These are phyloP conservation scores for Trametes sanguinea DNA, from an alignment of 768 basidiomycete species.

Conservation along the genomic window DNA sequence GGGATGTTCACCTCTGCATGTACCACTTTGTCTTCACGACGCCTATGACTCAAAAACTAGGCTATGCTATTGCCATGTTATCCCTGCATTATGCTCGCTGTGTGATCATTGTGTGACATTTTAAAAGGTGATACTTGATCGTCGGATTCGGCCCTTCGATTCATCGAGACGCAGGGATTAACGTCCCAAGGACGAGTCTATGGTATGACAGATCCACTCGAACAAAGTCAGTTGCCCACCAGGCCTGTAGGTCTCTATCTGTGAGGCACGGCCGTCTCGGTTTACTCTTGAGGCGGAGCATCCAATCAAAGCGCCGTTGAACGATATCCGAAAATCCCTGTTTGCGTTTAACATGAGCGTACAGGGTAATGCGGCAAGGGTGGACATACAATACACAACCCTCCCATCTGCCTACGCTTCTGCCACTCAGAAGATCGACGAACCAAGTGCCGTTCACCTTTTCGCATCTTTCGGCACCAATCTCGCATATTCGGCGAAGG, in stretches of 20 bases:
- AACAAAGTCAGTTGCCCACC: conserved; percentile 42
- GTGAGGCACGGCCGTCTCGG: conserved; percentile 27
- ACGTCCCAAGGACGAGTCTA: conserved; percentile 34
- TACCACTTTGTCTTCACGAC: conserved; percentile 10
- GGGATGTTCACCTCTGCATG: conserved; percentile 13
- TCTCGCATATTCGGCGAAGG: conserved; percentile 65
- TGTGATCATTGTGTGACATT: too few species aligned
- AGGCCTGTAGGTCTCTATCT: conserved; percentile 43
- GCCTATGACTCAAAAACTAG: conserved; percentile 24
- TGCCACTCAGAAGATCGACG: conserved; percentile 67
- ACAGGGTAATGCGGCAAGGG: not conserved
- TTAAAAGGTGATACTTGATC: too few species aligned
- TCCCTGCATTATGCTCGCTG: not conserved
- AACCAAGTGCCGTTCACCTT: conserved; percentile 66
- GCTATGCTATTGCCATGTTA: conserved; percentile 24
- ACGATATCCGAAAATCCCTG: conserved; percentile 68
- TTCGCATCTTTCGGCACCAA: conserved; percentile 60
- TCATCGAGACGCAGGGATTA: not conserved
- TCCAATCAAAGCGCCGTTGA: conserved; percentile 49
- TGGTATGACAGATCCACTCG: conserved; percentile 55
- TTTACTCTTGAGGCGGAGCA: conserved; percentile 52
- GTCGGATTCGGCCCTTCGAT: too few species aligned
- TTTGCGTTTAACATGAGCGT: not conserved
- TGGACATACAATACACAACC: conserved; percentile 70
- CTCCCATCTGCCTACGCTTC: conserved; percentile 75